Conservation (phyloP, 768 basidiomycete species). For the Leccinum fibrillosum region DNA sequence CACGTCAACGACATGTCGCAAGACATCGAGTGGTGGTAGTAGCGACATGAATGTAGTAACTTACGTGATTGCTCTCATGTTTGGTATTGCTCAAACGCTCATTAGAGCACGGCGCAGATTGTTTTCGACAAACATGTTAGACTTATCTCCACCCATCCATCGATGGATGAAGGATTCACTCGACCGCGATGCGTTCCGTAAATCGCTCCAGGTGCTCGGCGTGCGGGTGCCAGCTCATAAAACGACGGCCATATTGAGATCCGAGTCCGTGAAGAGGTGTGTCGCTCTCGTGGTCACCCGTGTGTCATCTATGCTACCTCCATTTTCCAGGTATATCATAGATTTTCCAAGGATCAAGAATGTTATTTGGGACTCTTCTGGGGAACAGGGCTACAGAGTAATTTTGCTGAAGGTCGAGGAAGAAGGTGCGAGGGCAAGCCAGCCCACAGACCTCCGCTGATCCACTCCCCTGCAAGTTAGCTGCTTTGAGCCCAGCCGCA, state of each 20-base stretch:
- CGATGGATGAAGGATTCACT: constrained; percentile 49
- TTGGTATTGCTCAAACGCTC: constrained; percentile 5
- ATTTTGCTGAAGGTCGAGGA: constrained; percentile 61
- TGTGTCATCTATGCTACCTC: constrained; percentile 7
- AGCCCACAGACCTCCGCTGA: constrained; percentile 1
- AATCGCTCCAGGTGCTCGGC: constrained; percentile 64
- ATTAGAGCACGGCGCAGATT: not conserved
- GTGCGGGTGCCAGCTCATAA: constrained; percentile 57
- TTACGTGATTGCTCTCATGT: constrained; percentile 15
- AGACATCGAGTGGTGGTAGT: constrained; percentile 39
- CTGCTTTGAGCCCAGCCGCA: constrained; percentile 58
- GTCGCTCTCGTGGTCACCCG: constrained; percentile 15
- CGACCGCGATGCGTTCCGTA: constrained; percentile 64
- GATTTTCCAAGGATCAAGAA: constrained; percentile 66
- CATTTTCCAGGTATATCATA: constrained; percentile 50
- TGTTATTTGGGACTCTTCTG: constrained; percentile 50
- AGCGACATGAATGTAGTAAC: constrained; percentile 4
- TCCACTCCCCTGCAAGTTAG: constrained; percentile 47
- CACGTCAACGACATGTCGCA: constrained; percentile 75
- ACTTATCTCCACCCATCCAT: constrained; percentile 46
- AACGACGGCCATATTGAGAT: constrained; percentile 54
- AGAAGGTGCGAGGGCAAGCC: constrained; percentile 47
- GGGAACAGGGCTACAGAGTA: constrained; percentile 52
- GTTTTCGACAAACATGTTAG: constrained; percentile 25
- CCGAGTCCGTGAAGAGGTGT: constrained; percentile 58